phyloP scores from a whole-genome alignment of 768 basidiomycete species.

The Macrolepiota albuminosa region DNA sequence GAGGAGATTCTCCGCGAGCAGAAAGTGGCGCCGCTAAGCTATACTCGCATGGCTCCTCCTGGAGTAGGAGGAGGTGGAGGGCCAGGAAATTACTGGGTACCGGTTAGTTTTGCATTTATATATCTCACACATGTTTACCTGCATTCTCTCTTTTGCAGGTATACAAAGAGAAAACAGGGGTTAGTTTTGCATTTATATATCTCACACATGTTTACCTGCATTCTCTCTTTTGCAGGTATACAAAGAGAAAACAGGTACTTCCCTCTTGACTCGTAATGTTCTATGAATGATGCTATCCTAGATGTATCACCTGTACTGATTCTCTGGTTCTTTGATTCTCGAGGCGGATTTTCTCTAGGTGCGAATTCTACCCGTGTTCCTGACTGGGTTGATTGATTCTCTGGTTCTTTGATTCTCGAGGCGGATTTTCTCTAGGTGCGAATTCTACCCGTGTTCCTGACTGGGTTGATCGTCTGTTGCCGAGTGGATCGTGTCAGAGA shows the following conservation, averaged over 20 bases:
- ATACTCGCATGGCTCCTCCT: conserved; percentile 55
- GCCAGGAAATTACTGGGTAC: conserved; percentile 75
- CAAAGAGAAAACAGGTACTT: conserved; percentile 26
- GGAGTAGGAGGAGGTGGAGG: conserved; percentile 63
- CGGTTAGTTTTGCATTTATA: conserved; percentile 35
- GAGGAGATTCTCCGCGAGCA: conserved; percentile 65
- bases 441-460: conserved; percentile 48
- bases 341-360: conserved; percentile 52
- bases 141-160: conserved; percentile 21
- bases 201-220: background rate
- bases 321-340: conserved; percentile 78
- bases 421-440: conserved; percentile 44
- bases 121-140: background rate
- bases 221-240: conserved; percentile 28
- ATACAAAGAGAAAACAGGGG: conserved; percentile 33
- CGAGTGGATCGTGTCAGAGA: conserved; percentile 54
- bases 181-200: conserved; percentile 25
- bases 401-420: conserved; percentile 81
- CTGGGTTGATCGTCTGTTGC: conserved; percentile 47
- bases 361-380: conserved; percentile 40
- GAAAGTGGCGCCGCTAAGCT: conserved; percentile 50
- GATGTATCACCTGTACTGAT: conserved; percentile 50
- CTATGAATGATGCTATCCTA: conserved; percentile 4
- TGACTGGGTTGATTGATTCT: conserved; percentile 73
- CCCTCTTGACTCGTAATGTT: background rate